Base-by-base conservation (phyloP, 768 basidiomycete genomes). In the Boletellus ananas region DNA sequence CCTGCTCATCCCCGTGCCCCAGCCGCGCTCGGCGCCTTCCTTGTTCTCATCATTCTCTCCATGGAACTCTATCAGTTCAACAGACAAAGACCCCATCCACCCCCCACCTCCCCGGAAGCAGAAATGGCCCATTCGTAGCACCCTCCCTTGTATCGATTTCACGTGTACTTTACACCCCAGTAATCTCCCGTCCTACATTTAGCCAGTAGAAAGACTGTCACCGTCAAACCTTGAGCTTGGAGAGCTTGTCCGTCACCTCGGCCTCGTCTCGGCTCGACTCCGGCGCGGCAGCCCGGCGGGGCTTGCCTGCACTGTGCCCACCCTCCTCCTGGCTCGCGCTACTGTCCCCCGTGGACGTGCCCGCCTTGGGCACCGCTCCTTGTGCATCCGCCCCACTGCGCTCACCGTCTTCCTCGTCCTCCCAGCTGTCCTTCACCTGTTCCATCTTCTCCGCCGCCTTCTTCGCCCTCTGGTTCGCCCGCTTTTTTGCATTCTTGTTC, bases 401-500 rank as follows among this genome's bases (percentile, higher is more conserved):
- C 34, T 64, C 74, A 6, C 66, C 75, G 4, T 80, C 84, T 11
- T 83, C 85, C 7, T 87, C 85, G 43, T 85, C 86, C 34, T 90
- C 89, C 81, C 89, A 92, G 51, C 76, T 81, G 54, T 90, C 87
- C 49, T 79, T 81, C n/a, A 91, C 83, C 38, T 57, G 64, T 21
- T 73, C 72, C n/a, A 70, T 64, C 64, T 78, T 78, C 58, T 80
- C 79, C 51, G 78, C 70, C 18, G 67, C 69, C 64, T 79, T 78
- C 70, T 81, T 90, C 61, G 84, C 87, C 65, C 81, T 82, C 59
- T 82, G 76, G 69, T 93, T 92, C 53, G 87, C 86, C 55, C 83
- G 85, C 71, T 85, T 83, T 70, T 84, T 89, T 37, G 84, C 90
- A 40, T 87, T 87, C 74, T 94, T 93, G 68, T 85, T 81, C 61